Conservation (phyloP, 345 rosid genomes). For the Mangifera indica region DNA sequence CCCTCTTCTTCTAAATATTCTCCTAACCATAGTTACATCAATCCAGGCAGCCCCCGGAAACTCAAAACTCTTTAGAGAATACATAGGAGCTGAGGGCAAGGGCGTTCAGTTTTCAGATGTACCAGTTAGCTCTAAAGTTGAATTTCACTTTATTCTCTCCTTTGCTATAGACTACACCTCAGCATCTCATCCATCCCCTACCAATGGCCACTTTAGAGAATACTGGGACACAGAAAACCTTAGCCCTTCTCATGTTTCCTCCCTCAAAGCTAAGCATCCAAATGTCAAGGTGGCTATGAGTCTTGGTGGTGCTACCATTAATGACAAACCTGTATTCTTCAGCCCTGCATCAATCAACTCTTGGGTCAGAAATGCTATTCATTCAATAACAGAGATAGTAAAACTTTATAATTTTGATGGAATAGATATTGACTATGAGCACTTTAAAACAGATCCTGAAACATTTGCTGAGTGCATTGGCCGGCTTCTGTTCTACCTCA, state of each 20-base stretch:
- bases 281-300: constrained; percentile 57
- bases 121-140: constrained; percentile 39
- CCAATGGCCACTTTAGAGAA: constrained; percentile 45
- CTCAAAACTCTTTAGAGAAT: constrained; percentile 55
- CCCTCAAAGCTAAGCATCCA: constrained; percentile 34
- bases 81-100: constrained; percentile 58
- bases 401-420: constrained; percentile 43
- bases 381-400: constrained; percentile 37
- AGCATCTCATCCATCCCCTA: constrained; percentile 38
- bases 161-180: constrained; percentile 51
- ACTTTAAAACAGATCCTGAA: constrained; percentile 47
- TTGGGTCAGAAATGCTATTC: constrained; percentile 51
- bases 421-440: constrained; percentile 57
- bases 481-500: constrained; percentile 36
- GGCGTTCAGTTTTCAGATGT: constrained; percentile 41
- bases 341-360: constrained; percentile 38
- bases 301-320: constrained; percentile 51
- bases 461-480: constrained; percentile 61
- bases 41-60: constrained; percentile 33
- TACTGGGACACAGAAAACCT: constrained; percentile 29
- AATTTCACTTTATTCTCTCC: constrained; percentile 51
- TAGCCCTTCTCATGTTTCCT: constrained; percentile 31
- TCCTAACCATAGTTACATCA: constrained; percentile 20
- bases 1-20: constrained; percentile 18
- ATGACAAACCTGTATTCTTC: constrained; percentile 20